Evolutionary conservation across 1,139 yeast genomes (phyloP), one percentile per base, ranked within the genome.

Genomic region (Hemisphaericaspora xylanilytica): DNA sequence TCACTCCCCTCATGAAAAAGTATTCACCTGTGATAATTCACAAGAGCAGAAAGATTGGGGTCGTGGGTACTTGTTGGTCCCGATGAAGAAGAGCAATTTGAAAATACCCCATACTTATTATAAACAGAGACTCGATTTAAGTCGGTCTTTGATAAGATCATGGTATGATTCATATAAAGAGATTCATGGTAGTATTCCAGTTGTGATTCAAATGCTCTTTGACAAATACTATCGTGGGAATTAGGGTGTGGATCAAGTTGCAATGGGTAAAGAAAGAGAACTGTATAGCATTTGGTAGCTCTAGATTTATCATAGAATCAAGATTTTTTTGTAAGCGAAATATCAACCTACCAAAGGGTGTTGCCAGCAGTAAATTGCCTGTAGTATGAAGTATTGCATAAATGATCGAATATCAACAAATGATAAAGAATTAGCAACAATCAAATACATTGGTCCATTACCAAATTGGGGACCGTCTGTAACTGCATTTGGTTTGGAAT

Each of bases 401-500:
- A 28, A 70, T 14, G 72, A 75, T 33, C 55, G 89, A 35, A 52
- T 81, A 8, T 65, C 49, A n/a, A 43, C 49, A 16, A 50, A 73
- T 17, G 64, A 61, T 16, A 75, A 74, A 0, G 67, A 78, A 14
- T 47, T 75, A 2, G 87, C 87, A 28, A 86, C 95, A 0, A 69
- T 89, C 4, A 61, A 72, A 39, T 89, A 57, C 50, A 56, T 75
- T 0, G 97, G 97, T 0, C 32, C 42, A 0, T 59, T 88, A 2
- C 58, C 52, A 1, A 65, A 62, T 4, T 88, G 96, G 96, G 78
- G 80, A 0, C 57, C 62, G 56, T 3, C 46, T 47, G 15, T 32
- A 0, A 28, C 39, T 0, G 89, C 92, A 0, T 61, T 77, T 12
- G 97, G 97, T 0, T 71, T 90, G 2, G 97, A 90, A 56, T 90